Evolutionary conservation across 257 asterid genomes (phyloP).

Genomic region (Marsdenia floribunda): DNA sequence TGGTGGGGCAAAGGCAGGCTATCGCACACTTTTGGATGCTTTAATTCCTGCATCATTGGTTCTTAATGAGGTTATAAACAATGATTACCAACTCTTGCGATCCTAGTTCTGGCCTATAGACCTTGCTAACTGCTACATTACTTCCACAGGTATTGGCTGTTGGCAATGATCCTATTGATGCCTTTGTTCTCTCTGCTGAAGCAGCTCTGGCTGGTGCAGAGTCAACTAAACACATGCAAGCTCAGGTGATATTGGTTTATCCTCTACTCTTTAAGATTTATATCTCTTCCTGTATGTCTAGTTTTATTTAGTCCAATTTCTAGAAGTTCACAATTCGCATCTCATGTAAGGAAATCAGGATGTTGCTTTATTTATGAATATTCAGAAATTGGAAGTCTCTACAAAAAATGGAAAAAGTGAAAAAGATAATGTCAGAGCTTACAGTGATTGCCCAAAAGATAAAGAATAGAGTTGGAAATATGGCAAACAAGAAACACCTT

Average conservation of each 20-base stretch:
- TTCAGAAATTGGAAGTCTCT: neutral
- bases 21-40: conserved; percentile 85
- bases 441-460: neutral
- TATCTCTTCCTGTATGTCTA: neutral
- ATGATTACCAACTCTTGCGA: neutral
- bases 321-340: neutral
- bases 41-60: conserved; percentile 78
- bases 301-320: neutral
- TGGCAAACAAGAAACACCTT: neutral
- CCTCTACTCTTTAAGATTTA: neutral
- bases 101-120: conserved; percentile 10
- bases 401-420: neutral
- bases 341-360: neutral
- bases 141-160: conserved; percentile 61
- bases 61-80: conserved; percentile 64
- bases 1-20: conserved; percentile 95
- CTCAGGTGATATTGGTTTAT: conserved; percentile 52
- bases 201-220: conserved; percentile 86
- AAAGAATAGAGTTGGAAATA: neutral
- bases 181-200: conserved; percentile 76
- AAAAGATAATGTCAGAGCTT: neutral
- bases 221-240: conserved; percentile 80
- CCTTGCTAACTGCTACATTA: conserved; percentile 1
- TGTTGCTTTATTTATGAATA: neutral
- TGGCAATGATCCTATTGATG: conserved; percentile 72